A percentile compares a stretch with the other conserved stretches of the same genome.
Evolutionary conservation across 2,329 filamentous ascomycete genomes (phyloP).

Genomic region (Moelleriella libera): DNA sequence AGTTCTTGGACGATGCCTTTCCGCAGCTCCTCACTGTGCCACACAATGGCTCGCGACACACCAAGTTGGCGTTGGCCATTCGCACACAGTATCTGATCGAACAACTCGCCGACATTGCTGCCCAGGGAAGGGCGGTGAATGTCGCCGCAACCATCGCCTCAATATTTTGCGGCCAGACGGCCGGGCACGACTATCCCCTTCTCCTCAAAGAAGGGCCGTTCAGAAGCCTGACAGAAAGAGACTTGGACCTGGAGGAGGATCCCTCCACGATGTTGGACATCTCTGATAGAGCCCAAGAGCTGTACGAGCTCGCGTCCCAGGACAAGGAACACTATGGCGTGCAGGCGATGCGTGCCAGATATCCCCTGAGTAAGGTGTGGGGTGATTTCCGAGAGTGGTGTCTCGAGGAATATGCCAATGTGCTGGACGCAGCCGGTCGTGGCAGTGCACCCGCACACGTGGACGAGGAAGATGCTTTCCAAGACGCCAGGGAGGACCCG

Average conservation of each 20-base stretch:
- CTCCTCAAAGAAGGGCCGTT: conserved; percentile 5
- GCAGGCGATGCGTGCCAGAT: background rate
- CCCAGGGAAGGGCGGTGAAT: conserved; percentile 3
- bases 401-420: conserved; percentile 9
- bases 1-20: conserved; percentile 16
- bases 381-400: conserved; percentile 2
- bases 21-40: conserved; percentile 13
- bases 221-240: conserved; percentile 8
- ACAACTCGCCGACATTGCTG: conserved; percentile 9
- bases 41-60: conserved; percentile 5
- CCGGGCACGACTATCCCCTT: background rate
- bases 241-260: background rate
- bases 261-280: no score
- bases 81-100: conserved; percentile 21
- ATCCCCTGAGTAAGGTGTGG: background rate
- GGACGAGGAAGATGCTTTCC: background rate
- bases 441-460: background rate
- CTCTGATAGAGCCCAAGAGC: background rate
- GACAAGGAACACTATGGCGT: background rate
- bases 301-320: background rate
- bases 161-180: conserved; percentile 14
- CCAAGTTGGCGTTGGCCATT: conserved; percentile 18
- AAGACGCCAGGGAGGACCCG: background rate
- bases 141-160: conserved; percentile 10
- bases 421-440: conserved; percentile 1